Base-by-base conservation (phyloP, 805 yeast genomes). In the Spathaspora arborariae region DNA sequence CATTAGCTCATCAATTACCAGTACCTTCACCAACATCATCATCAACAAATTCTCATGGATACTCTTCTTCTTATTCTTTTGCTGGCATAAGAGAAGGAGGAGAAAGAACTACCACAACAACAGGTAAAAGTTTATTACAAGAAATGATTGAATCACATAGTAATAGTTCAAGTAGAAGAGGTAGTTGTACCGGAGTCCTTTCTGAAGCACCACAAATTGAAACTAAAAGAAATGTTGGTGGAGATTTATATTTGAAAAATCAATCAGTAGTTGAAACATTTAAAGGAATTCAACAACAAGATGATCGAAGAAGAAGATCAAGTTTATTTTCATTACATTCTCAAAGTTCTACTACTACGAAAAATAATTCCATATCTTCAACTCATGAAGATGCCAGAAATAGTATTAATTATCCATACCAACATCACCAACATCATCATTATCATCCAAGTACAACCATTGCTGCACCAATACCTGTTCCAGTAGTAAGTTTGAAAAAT, bases 191-290 rank as follows among this genome's bases (percentile, higher is more conserved):
- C 10, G 64, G 65, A 2, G 40, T 52, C 26, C 24, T 47, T 13
- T 38, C 50, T 1, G 75, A 69, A 49, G 76, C 76, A 1, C 71
- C 72, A 2, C 74, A 68, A 53, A 62, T 72, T 24, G 77, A 72
- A 52, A 72, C 77, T 2, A 72, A 70, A 51, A 52, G 76, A 38
- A 71, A 72, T 48, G 77, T 72, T 5, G 75, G 68, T 2, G 77
- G 77, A 10, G 76, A 72, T 48, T 57, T 72, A 34, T 72, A 72
- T 56, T 51, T 72, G 50, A 62, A 58, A 44, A 72, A 71, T 49
- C 76, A 72, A 49, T 62, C 73, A 1, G 63, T 62, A 1, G 69
- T 70, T 10, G 76, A 72, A 37, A 65, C 75, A 2, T 70, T 72
- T 55, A 72, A 71, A 44, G 76, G 63, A 6, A 67, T 72, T 15